These are phyloP conservation scores for Cotoneaster glaucophyllus DNA, from an alignment of 306 rosid species.

Conservation along the genomic window DNA sequence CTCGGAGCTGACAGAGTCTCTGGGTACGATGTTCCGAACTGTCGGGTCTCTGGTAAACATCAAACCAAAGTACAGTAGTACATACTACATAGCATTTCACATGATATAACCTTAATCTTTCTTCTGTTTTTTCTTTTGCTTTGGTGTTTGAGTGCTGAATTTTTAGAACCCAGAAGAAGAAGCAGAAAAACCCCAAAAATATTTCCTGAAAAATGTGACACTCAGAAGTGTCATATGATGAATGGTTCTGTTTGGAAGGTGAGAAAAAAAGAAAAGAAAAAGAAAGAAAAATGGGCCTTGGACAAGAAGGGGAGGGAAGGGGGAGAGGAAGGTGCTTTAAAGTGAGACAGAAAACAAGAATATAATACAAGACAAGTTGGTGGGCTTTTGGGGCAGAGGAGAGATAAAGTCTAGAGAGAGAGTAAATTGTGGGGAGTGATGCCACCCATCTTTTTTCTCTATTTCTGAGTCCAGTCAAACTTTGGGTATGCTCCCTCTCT, in stretches of 20 bases:
- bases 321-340: constrained; percentile 1
- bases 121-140: background rate
- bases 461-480: constrained; percentile 17
- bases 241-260: background rate
- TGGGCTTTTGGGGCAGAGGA: background rate
- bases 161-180: background rate
- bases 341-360: constrained; percentile 15
- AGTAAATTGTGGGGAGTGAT: constrained; percentile 1
- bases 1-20: constrained; percentile 5
- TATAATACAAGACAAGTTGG: constrained; percentile 14
- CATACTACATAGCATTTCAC: background rate
- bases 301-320: background rate
- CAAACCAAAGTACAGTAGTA: background rate
- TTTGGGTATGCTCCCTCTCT: constrained; percentile 2
- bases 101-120: background rate
- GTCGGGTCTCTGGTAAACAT: background rate
- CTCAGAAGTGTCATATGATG: background rate
- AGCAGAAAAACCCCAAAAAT: background rate
- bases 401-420: background rate
- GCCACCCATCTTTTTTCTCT: background rate
- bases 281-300: background rate
- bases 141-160: background rate
- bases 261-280: background rate
- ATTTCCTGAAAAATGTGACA: background rate
- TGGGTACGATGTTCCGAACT: constrained; percentile 9